These are phyloP conservation scores for Ciborinia camelliae DNA, from an alignment of 2,329 filamentous ascomycete species.

Conservation along the genomic window DNA sequence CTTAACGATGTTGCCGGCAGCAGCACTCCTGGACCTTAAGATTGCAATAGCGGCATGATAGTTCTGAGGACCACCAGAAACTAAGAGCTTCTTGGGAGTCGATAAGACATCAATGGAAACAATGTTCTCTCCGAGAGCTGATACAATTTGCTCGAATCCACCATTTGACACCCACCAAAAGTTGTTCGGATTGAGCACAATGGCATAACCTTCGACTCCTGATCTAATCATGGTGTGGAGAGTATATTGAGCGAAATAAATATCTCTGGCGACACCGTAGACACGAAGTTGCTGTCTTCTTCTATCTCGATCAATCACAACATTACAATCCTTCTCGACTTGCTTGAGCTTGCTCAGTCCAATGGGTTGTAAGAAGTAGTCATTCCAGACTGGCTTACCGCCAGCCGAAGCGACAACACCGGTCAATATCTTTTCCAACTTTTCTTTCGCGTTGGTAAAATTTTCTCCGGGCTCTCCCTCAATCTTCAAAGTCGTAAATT, in stretches of 20 bases:
- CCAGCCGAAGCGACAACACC: slow-evolving; percentile 36
- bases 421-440: slow-evolving; percentile 37
- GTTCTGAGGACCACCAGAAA: background rate
- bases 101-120: slow-evolving; percentile 28
- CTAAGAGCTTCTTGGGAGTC: background rate
- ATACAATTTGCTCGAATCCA: slow-evolving; percentile 2
- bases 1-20: background rate
- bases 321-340: background rate
- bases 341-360: slow-evolving; percentile 22
- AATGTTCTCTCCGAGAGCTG: background rate
- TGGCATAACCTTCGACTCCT: slow-evolving; percentile 28
- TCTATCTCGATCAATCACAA: slow-evolving; percentile 10
- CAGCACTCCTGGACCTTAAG: slow-evolving; percentile 7
- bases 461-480: slow-evolving; percentile 38
- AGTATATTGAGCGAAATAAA: slow-evolving; percentile 24
- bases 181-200: slow-evolving; percentile 33
- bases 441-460: slow-evolving; percentile 38
- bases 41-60: background rate
- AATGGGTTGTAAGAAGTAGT: slow-evolving; percentile 20
- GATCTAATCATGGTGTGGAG: slow-evolving; percentile 33
- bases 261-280: background rate
- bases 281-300: background rate
- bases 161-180: background rate
- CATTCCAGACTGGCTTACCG: slow-evolving; percentile 37
- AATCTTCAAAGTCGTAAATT: slow-evolving; percentile 40